Evolutionary conservation across 495 filamentous ascomycete genomes (phyloP), one percentile per base, ranked within the genome.

Genomic region (Neurospora sp.): DNA sequence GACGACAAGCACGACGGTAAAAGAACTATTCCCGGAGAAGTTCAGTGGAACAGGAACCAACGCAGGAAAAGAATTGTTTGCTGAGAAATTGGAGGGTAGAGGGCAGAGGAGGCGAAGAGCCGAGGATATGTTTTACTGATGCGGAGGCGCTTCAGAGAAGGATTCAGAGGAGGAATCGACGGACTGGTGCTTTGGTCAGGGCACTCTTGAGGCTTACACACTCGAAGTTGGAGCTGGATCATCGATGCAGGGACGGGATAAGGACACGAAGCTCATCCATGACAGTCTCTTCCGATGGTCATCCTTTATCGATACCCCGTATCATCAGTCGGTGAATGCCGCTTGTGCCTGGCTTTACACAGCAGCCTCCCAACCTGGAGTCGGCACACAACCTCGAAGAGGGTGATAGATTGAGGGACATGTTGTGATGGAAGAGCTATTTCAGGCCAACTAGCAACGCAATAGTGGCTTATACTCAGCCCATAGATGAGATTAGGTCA

Each of bases 61-160:
- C 80, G 81, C 88, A 7, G 88, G 88, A 37, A 94, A 93, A 81
- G 92, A 94, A 78, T 82, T 95, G 8, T 93, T 95, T 73, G 81
- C 81, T 2, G 85, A 86, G 39, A 83, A 81, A 72, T 39, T 87
- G 7, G 85, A 86, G 44, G 85, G 84, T 3, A 81, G 87, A 74
- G 78, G 83, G 0, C 75, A 79, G 54, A 83, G 82, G 71, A 82
- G 88, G 71, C 84, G 86, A 72, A 86, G 78, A 74, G 88, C 88
- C 0, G 86, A 87, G 70, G 88, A 90, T 77, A 78, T 86, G 72
- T 90, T 89, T 77, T 80, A 84, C 62, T 88, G 74, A 85, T 42
- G 27, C 23, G 27, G 16, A 35, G 27, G 27, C 14, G 3, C 27
- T 6, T 66, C 14, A 0, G 54, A 3, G 54, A 3, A 62, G 1